Evolutionary conservation across 768 basidiomycete genomes (phyloP).

Genomic region (Suillus subaureus): DNA sequence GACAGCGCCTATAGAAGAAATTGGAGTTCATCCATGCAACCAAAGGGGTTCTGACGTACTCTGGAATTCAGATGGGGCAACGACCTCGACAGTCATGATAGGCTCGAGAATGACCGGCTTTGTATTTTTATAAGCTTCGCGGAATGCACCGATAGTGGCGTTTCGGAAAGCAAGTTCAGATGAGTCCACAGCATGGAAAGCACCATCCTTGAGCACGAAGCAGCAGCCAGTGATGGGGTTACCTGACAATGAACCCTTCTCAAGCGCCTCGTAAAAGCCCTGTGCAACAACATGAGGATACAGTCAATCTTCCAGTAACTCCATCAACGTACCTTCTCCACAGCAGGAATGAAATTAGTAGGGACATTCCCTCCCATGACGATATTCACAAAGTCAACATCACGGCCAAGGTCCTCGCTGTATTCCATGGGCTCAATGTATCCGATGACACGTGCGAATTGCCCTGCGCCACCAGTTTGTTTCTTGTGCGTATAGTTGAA

Average conservation of each 20-base stretch:
- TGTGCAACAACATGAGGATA: conserved; percentile 30
- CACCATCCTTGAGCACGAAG: conserved; percentile 89
- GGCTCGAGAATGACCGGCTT: conserved; percentile 88
- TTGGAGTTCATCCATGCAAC: conserved; percentile 8
- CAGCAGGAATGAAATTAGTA: conserved; percentile 88
- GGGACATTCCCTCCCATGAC: conserved; percentile 95
- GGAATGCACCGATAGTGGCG: conserved; percentile 89
- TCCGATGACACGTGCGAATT: conserved; percentile 92
- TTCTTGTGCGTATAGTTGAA: conserved; percentile 97
- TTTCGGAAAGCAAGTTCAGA: conserved; percentile 94
- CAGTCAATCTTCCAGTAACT: neutral
- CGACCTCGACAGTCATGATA: conserved; percentile 98
- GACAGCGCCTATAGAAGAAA: conserved; percentile 59
- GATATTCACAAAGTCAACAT: conserved; percentile 79
- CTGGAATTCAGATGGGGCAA: conserved; percentile 96
- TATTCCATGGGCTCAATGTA: conserved; percentile 86
- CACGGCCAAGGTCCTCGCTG: conserved; percentile 78
- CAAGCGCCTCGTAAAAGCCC: conserved; percentile 95
- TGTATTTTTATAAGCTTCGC: conserved; percentile 81
- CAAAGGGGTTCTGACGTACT: conserved; percentile 43
- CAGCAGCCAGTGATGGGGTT: conserved; percentile 86
- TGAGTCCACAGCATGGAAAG: conserved; percentile 92
- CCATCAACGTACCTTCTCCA: conserved; percentile 72
- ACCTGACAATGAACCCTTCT: conserved; percentile 88
- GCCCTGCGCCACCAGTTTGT: conserved; percentile 96